These are phyloP conservation scores for Tuber indicum DNA, from an alignment of 495 filamentous ascomycete genomes.

Conservation along the genomic window DNA sequence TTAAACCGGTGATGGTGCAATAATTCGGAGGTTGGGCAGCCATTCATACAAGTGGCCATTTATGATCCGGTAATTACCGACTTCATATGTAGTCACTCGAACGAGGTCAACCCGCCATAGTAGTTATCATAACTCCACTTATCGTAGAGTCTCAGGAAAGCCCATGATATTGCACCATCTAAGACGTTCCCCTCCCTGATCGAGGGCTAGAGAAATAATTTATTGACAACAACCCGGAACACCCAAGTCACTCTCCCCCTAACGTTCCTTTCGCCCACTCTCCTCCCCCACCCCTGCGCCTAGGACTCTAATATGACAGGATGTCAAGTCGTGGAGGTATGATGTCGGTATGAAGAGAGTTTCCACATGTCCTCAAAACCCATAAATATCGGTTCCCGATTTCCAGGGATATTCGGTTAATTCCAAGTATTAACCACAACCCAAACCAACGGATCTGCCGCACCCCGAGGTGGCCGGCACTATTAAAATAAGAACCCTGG, in stretches of 20 bases:
- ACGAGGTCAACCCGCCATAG: not conserved
- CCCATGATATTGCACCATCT: not conserved
- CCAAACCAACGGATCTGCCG: not conserved
- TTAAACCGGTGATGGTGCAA: not conserved
- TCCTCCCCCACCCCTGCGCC: not conserved
- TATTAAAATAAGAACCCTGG: not conserved
- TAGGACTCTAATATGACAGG: not conserved
- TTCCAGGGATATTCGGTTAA: not conserved
- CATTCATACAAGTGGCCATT: not conserved
- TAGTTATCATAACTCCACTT: not conserved
- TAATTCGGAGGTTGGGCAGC: not conserved
- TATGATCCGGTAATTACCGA: not conserved
- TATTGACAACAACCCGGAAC: not conserved
- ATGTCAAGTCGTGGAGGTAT: not conserved
- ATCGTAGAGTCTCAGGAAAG: not conserved
- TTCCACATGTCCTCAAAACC: not conserved
- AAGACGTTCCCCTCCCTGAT: not conserved
- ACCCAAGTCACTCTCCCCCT: not conserved
- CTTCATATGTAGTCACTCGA: not conserved
- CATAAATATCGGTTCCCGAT: not conserved
- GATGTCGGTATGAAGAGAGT: not conserved
- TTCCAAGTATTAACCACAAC: not conserved
- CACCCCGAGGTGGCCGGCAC: not conserved
- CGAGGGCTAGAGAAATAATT: not conserved
- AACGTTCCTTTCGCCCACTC: not conserved